Conservation (phyloP, 2,329 filamentous ascomycete genomes). For the Rosellinia necatrix region DNA sequence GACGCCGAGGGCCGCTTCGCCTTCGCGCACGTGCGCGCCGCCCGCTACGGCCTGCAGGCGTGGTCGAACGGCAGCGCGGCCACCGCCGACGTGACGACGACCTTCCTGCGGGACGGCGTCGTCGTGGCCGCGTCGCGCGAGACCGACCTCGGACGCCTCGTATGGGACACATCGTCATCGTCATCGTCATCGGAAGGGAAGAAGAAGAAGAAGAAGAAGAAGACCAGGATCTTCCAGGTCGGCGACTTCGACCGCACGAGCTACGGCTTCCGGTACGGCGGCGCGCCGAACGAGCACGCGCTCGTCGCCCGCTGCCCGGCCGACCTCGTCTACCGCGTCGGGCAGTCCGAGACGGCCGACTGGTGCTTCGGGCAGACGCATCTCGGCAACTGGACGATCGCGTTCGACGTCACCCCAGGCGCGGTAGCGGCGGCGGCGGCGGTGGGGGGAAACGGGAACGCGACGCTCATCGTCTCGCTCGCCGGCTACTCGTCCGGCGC, state of each 20-base stretch:
- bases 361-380: slow-evolving; percentile 56
- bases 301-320: slow-evolving; percentile 50
- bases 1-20: slow-evolving; percentile 48
- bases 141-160: slow-evolving; percentile 45
- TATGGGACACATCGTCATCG: slow-evolving; percentile 50
- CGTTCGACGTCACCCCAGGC: slow-evolving; percentile 32
- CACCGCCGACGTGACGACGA: slow-evolving; percentile 51
- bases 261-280: slow-evolving; percentile 49
- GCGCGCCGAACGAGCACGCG: slow-evolving; percentile 50
- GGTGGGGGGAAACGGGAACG: too few species aligned
- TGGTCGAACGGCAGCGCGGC: slow-evolving; percentile 54
- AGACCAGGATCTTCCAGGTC: slow-evolving; percentile 52
- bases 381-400: slow-evolving; percentile 44
- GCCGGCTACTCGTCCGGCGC: slow-evolving; percentile 51
- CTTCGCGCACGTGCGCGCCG: slow-evolving; percentile 49
- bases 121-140: slow-evolving; percentile 41
- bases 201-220: too few species aligned
- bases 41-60: slow-evolving; percentile 53
- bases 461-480: slow-evolving; percentile 48
- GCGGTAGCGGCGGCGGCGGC: background rate
- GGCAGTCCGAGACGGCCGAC: slow-evolving; percentile 44
- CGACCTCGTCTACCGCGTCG: slow-evolving; percentile 51
- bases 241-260: slow-evolving; percentile 53
- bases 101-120: slow-evolving; percentile 48
- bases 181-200: too few species aligned